Evolutionary conservation across 2,329 filamentous ascomycete species (phyloP), one percentile per base, ranked within the genome.

Genomic region (Coniochaeta ligniaria): DNA sequence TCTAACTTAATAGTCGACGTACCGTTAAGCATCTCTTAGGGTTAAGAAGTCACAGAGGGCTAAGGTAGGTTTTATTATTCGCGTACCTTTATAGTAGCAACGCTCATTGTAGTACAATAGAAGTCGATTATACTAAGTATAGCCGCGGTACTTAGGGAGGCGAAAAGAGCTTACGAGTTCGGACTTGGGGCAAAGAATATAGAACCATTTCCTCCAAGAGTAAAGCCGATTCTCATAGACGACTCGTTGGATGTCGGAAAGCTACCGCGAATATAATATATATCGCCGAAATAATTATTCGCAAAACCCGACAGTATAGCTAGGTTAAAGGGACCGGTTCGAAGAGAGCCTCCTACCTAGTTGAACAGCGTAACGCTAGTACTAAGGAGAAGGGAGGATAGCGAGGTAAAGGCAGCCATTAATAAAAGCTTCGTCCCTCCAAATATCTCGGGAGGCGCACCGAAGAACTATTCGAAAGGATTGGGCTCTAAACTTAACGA

Each of bases 161-260:
- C 88, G 74, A 93, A 91, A 6, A 97, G 77, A 58, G 90, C 89
- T 77, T 92, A 88, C 0, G 91, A 91, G 72, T 91, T 96, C 38
- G 92, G 93, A 72, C 90, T 96, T 2, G 92, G 89, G 60, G 89
- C 91, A 60, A 94, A 92, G 79, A 98, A 98, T 92, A 98, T 98
- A 68, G 93, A 96, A 68, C 93, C 94, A 72, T 93, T 92, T 66
- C 94, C 94, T 62, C 95, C 95, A 57, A 95, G 95, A 59, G 95
- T 98, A 66, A 98, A 77, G 60, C 95, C 95, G 62, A 92, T 95
- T 63, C 95, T 84, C 59, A 98, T 79, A 2, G 92, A 96, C 8
- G 94, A 98, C 76, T 99, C 95, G 84, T 97, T 97, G 0, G 94
- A 94, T 4, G 95, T 98, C 5, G 92, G 91, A 71, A 96, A 96